Conservation (phyloP, 2,329 filamentous ascomycete genomes). For the Myriosclerotinia duriaeana region DNA sequence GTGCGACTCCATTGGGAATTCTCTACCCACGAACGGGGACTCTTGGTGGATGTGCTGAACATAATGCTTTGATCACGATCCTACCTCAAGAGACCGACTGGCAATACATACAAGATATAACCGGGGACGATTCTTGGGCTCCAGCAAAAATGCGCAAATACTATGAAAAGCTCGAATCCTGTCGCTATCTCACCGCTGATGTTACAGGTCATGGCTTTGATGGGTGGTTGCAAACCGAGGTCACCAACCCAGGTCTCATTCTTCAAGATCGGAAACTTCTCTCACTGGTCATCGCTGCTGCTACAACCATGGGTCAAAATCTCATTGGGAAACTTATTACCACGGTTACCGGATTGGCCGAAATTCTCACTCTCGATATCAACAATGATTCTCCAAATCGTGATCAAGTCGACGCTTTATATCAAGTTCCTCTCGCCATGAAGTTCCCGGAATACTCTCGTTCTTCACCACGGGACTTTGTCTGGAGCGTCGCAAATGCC, state of each 20-base stretch:
- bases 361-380: slow-evolving; percentile 14
- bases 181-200: slow-evolving; percentile 44
- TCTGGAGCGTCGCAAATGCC: slow-evolving; percentile 25
- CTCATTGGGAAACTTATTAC: neutral
- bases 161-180: slow-evolving; percentile 46
- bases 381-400: slow-evolving; percentile 26
- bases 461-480: slow-evolving; percentile 33
- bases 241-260: slow-evolving; percentile 26
- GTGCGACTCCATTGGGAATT: slow-evolving; percentile 34
- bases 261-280: slow-evolving; percentile 28
- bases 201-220: slow-evolving; percentile 35
- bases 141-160: slow-evolving; percentile 45
- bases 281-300: slow-evolving; percentile 9
- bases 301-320: neutral
- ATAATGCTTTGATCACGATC: slow-evolving; percentile 32
- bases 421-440: slow-evolving; percentile 33
- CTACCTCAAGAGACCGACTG: slow-evolving; percentile 33
- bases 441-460: slow-evolving; percentile 25
- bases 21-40: slow-evolving; percentile 40
- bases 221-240: slow-evolving; percentile 38
- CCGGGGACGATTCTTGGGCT: slow-evolving; percentile 33
- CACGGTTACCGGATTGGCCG: slow-evolving; percentile 3
- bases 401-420: slow-evolving; percentile 28
- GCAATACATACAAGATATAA: slow-evolving; percentile 31
- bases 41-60: slow-evolving; percentile 36